These are phyloP conservation scores for Pichia sp. DNA, from an alignment of 1,139 yeast species.

Conservation along the genomic window DNA sequence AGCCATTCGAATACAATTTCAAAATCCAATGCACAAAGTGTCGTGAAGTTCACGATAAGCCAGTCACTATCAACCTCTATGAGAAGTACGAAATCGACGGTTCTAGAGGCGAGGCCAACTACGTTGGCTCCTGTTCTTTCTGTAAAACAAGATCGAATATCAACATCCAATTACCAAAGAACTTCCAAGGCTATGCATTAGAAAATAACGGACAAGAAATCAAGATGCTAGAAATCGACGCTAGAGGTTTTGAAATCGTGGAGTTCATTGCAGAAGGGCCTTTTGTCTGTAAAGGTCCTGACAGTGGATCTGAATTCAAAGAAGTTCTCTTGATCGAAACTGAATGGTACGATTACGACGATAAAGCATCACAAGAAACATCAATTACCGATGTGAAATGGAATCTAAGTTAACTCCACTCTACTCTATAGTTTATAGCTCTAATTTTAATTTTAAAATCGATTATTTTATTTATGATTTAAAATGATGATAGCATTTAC, in stretches of 20 bases:
- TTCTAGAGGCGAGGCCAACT: constrained; percentile 81
- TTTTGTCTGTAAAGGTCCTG: constrained; percentile 60
- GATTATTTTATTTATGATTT: no score
- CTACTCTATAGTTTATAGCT: neutral
- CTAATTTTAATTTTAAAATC: neutral
- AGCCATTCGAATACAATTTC: constrained; percentile 76
- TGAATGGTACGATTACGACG: constrained; percentile 97
- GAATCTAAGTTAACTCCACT: constrained; percentile 40
- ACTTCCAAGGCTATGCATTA: constrained; percentile 30
- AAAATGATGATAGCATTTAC: neutral
- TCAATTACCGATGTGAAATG: constrained; percentile 73
- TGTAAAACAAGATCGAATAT: constrained; percentile 38
- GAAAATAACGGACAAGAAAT: constrained; percentile 39
- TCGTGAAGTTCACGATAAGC: constrained; percentile 73
- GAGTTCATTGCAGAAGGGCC: constrained; percentile 67
- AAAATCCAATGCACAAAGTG: constrained; percentile 75
- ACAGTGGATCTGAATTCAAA: constrained; percentile 38
- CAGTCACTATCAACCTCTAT: constrained; percentile 70
- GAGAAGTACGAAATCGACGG: constrained; percentile 58
- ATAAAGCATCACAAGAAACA: constrained; percentile 76
- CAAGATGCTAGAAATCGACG: constrained; percentile 66
- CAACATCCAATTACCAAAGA: constrained; percentile 25
- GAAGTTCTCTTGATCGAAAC: constrained; percentile 68
- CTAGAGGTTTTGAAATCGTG: constrained; percentile 78
- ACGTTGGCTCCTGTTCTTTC: constrained; percentile 71